Conservation (phyloP, 2,329 filamentous ascomycete species). For the Sporothrix pseudoabietina region DNA sequence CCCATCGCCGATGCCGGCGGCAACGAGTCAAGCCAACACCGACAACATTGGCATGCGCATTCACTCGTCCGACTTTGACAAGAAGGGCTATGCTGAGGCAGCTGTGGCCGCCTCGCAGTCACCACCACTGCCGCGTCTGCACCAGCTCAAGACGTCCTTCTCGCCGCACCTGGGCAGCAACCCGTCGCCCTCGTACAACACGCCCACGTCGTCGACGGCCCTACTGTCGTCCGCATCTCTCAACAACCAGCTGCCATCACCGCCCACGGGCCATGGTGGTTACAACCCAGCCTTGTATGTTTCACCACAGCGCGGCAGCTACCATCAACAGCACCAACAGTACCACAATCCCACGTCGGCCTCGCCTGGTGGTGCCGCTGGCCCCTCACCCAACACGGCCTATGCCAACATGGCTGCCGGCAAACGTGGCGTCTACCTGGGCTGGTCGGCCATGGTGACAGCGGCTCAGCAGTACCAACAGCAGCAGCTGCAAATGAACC, state of each 20-base stretch:
- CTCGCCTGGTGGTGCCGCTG: not conserved
- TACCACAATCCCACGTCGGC: not conserved
- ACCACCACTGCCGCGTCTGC: constrained; percentile 31
- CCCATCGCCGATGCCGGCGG: constrained; percentile 23
- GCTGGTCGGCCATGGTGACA: constrained; percentile 27
- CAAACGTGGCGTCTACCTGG: constrained; percentile 26
- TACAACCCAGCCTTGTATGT: constrained; percentile 37
- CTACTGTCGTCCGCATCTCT: constrained; percentile 21
- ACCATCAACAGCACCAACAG: not conserved
- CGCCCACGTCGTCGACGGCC: constrained; percentile 36
- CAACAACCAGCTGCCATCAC: not conserved
- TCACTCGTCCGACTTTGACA: constrained; percentile 25
- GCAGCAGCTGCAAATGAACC: not conserved
- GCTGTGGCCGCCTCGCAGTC: not conserved
- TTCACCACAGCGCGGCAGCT: not conserved
- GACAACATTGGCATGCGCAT: constrained; percentile 20
- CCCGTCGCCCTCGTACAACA: constrained; percentile 32
- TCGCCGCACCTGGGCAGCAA: constrained; percentile 33
- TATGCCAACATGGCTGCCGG: constrained; percentile 9
- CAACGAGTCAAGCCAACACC: not conserved
- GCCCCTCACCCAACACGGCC: not conserved
- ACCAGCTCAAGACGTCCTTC: constrained; percentile 37
- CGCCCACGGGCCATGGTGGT: not conserved
- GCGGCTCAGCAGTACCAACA: constrained; percentile 25
- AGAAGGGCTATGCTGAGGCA: not conserved